Evolutionary conservation across 208 protist species (phyloP).

Genomic region (Lotmaria passim): DNA sequence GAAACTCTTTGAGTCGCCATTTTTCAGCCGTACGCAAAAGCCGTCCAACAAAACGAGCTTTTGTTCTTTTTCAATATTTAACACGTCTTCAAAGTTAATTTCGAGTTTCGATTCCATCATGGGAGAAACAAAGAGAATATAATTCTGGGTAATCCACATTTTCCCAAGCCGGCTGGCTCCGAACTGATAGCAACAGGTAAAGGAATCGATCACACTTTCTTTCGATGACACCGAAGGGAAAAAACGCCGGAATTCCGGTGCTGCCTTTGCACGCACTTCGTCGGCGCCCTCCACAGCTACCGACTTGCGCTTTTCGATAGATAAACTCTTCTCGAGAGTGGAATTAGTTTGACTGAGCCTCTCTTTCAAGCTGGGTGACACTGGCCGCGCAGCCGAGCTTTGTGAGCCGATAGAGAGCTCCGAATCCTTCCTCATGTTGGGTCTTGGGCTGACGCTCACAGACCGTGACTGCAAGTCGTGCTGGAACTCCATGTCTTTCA

Average conservation of each 20-base stretch:
- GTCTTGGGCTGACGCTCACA: background rate
- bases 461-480: background rate
- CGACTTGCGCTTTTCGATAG: constrained; percentile 14
- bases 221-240: constrained; percentile 45
- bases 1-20: constrained; percentile 44
- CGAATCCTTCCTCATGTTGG: constrained; percentile 2
- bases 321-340: background rate
- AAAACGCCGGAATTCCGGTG: constrained; percentile 31
- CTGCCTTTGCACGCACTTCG: background rate
- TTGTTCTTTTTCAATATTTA: constrained; percentile 56
- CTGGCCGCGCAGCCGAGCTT: background rate
- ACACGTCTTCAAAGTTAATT: constrained; percentile 51
- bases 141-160: constrained; percentile 56
- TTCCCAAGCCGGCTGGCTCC: constrained; percentile 58
- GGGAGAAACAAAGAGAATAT: constrained; percentile 60
- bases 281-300: background rate
- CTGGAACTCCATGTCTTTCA: constrained; percentile 15
- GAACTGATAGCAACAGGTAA: constrained; percentile 62
- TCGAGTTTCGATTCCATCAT: constrained; percentile 51
- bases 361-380: background rate
- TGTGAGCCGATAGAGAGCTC: background rate
- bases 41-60: constrained; percentile 65
- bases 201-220: constrained; percentile 49
- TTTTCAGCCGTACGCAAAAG: constrained; percentile 44
- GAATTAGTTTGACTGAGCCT: background rate